Evolutionary conservation across 73 alveolate species (phyloP).

Genomic region (Uronychia binucleata): DNA sequence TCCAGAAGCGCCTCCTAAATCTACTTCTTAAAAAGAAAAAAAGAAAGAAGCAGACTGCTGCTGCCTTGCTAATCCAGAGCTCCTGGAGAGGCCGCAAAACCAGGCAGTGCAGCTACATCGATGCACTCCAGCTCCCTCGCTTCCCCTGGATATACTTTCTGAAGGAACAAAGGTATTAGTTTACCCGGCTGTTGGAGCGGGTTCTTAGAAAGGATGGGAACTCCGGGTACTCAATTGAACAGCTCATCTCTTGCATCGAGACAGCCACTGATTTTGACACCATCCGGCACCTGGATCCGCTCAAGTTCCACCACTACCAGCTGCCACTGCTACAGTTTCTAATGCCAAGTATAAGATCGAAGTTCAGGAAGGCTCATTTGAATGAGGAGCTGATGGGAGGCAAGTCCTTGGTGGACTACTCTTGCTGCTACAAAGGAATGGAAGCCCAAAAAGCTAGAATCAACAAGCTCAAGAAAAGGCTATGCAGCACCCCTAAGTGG

Average conservation of each 20-base stretch:
- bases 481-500: not conserved
- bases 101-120: constrained; percentile 28
- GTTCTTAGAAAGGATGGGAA: not conserved
- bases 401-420: constrained; percentile 20
- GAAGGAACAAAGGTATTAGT: constrained; percentile 37
- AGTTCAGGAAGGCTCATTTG: constrained; percentile 14
- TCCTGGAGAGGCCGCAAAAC: constrained; percentile 22
- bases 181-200: constrained; percentile 24
- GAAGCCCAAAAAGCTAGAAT: not conserved
- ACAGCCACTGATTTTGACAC: constrained; percentile 12
- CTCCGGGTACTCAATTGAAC: not conserved
- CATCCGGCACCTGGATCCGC: constrained; percentile 8
- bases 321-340: constrained; percentile 13
- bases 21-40: constrained; percentile 15
- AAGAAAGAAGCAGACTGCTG: constrained; percentile 7
- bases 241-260: constrained; percentile 1
- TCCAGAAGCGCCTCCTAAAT: constrained; percentile 14
- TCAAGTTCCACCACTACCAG: not conserved
- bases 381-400: constrained; percentile 1
- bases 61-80: constrained; percentile 36
- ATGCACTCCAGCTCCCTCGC: constrained; percentile 21
- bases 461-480: not conserved
- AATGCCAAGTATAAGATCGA: constrained; percentile 2
- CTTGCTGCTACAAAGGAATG: constrained; percentile 4
- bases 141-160: constrained; percentile 55